Base-by-base conservation (phyloP, 768 basidiomycete species). In the Rubroboletus satanas region DNA sequence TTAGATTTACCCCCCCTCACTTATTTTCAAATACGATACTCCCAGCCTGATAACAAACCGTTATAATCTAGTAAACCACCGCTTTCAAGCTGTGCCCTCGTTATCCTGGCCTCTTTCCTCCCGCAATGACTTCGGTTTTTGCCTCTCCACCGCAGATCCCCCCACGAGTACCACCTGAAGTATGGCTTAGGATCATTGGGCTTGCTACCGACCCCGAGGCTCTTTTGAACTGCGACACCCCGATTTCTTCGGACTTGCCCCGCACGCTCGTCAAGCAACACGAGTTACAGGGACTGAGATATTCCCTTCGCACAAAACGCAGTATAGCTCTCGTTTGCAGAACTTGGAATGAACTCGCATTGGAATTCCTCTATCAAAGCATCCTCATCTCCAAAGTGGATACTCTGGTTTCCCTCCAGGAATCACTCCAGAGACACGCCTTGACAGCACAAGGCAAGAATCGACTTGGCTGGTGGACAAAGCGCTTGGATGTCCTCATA, bases 101-200 rank as follows among this genome's bases (percentile, higher is more conserved):
- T 35, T 28, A 23, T 14, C 35, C 45, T 32, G 17, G 26, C 23
- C 12, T 18, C 15, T n/a, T n/a, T 36, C 41, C 23, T 43, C 33
- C 28, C 18, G n/a, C 54, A 21, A 69, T 66, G 62, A 47, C 54
- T 12, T 50, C 49, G 7, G 21, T 39, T 42, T 43, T 32, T 18
- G 28, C 42, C 21, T 36, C 49, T 47, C 29, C 38, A 3, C 12
- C 28, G 14, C 56, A 37, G 14, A 35, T 36, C 1, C n/a, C 49
- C n/a, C 45, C 49, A 9, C 49, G 17, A 11, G 56, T 70, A 12
- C 67, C 67, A 29, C 66, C 69, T 18, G 69, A 69, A 55, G 50
- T 70, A 38, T 70, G 69, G 69, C 57, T 66, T 17, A 61, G 43
- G 39, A 59, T 70, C 31, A 70, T 70, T 45, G 17, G 33, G 33